Conservation (phyloP, 306 rosid genomes). For the Casuarina glauca region DNA sequence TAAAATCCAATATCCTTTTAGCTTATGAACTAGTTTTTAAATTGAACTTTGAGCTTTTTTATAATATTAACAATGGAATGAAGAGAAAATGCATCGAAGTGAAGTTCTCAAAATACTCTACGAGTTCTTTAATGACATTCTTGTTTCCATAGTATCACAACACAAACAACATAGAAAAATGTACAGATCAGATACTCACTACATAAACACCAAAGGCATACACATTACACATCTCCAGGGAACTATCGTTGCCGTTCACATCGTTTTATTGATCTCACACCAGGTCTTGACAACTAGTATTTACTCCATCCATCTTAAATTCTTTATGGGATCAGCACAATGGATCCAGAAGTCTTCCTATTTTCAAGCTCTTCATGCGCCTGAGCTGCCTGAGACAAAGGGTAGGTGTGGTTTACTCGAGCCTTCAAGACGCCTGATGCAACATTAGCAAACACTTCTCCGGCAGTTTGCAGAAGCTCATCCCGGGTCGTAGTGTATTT, state of each 20-base stretch:
- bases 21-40: no score
- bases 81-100: no score
- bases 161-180: no score
- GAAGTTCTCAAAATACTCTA: no score
- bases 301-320: not conserved
- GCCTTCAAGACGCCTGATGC: constrained; percentile 59
- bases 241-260: not conserved
- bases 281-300: not conserved
- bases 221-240: not conserved
- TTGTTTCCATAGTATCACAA: no score
- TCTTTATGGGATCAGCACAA: constrained; percentile 71
- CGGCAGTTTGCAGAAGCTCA: constrained; percentile 68
- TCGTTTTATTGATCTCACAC: not conserved
- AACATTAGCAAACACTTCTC: constrained; percentile 66
- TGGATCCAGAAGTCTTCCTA: constrained; percentile 76
- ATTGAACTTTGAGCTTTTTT: no score
- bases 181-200: not conserved
- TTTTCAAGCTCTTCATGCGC: constrained; percentile 84
- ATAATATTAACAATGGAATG: no score
- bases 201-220: not conserved
- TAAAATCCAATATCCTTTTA: no score
- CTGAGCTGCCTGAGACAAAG: constrained; percentile 69
- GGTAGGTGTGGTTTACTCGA: constrained; percentile 79
- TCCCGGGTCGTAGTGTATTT: constrained; percentile 59
- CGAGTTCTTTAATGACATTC: no score